phyloP scores from a whole-genome alignment of 1,284 basidiomycete species.

The Sporisorium graminicola region DNA sequence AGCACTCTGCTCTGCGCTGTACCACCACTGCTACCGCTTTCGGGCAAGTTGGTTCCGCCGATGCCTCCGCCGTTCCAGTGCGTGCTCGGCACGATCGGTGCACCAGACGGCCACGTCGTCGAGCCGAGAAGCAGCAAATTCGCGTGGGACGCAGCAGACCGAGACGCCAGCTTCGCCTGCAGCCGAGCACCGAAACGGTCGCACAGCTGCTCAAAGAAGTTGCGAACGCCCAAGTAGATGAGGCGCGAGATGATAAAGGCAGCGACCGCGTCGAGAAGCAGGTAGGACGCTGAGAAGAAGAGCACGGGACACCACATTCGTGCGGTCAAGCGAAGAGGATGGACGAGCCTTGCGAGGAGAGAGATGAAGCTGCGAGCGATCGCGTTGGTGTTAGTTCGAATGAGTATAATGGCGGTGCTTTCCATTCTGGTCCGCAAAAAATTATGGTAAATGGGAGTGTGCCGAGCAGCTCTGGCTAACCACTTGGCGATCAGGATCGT shows the following conservation, averaged over 20 bases:
- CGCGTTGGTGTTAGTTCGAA: neutral
- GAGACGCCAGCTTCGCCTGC: slow-evolving; percentile 20
- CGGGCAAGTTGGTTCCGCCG: slow-evolving; percentile 32
- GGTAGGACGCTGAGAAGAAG: slow-evolving; percentile 38
- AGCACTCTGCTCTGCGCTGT: slow-evolving; percentile 5
- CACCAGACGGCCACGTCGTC: slow-evolving; percentile 31
- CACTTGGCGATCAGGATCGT: neutral
- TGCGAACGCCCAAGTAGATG: slow-evolving; percentile 33
- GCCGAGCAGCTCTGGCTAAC: neutral
- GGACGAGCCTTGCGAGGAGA: neutral
- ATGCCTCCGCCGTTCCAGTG: slow-evolving; percentile 48
- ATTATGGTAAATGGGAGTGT: neutral
- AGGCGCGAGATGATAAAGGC: slow-evolving; percentile 41
- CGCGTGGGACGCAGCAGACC: slow-evolving; percentile 7
- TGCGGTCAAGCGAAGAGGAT: neutral
- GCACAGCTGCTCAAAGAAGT: slow-evolving; percentile 19
- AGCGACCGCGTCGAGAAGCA: slow-evolving; percentile 40
- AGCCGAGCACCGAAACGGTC: slow-evolving; percentile 29
- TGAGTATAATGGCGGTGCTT: neutral
- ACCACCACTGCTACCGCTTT: neutral
- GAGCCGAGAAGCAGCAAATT: slow-evolving; percentile 23
- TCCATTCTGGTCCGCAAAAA: slow-evolving; percentile 14
- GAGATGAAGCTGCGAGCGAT: neutral
- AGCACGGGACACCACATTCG: slow-evolving; percentile 43
- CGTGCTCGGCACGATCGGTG: slow-evolving; percentile 30